Evolutionary conservation across 805 yeast species (phyloP).

Genomic region (Zygotorulaspora chibaensis): DNA sequence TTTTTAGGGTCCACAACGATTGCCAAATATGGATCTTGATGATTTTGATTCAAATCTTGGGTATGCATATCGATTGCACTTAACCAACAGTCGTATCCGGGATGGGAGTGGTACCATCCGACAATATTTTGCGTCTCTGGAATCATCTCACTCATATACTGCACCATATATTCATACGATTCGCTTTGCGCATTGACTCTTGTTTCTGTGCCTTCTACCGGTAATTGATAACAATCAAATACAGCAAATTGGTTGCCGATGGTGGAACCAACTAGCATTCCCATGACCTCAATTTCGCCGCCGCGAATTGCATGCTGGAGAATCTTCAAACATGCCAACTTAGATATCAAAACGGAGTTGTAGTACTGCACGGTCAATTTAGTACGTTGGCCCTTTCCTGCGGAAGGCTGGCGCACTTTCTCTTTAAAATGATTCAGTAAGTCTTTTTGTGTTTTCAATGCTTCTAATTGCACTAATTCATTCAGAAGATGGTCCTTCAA

Average conservation of each 20-base stretch:
- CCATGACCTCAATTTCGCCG: conserved; percentile 90
- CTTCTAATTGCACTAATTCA: neutral
- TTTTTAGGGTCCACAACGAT: conserved; percentile 81
- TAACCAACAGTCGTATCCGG: conserved; percentile 96
- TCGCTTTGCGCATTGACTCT: conserved; percentile 92
- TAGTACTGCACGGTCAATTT: conserved; percentile 13
- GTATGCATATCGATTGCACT: conserved; percentile 92
- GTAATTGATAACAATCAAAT: conserved; percentile 78
- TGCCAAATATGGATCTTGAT: conserved; percentile 89
- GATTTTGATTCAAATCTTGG: conserved; percentile 75
- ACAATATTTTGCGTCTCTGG: conserved; percentile 63
- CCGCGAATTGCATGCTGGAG: conserved; percentile 76
- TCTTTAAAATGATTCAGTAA: neutral
- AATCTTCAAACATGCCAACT: conserved; percentile 72
- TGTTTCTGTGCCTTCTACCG: conserved; percentile 95
- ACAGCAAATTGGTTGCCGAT: conserved; percentile 55
- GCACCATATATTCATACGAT: conserved; percentile 93
- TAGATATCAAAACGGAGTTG: conserved; percentile 44
- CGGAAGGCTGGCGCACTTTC: neutral
- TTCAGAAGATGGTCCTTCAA: neutral
- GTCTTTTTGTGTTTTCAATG: conserved; percentile 2
- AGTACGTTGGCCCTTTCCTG: neutral
- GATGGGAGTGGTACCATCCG: conserved; percentile 99
- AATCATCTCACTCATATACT: conserved; percentile 53
- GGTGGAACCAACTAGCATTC: conserved; percentile 82